A percentile compares a stretch with the other conserved stretches of the same genome.
Conservation (phyloP, 129 eudicot genomes). For the Oenanthe sinensis region DNA sequence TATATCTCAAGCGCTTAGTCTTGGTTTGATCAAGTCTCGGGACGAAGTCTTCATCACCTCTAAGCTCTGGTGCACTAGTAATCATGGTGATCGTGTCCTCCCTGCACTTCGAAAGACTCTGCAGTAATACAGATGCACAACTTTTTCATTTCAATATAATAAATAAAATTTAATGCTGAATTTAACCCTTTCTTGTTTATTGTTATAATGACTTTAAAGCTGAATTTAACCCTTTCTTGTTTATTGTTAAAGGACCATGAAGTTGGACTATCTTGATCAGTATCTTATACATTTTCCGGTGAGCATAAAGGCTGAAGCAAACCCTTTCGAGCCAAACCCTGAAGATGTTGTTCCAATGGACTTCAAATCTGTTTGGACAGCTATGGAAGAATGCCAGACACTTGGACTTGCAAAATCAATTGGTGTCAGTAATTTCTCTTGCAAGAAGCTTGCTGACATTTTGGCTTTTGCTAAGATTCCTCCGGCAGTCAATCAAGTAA, state of each 20-base stretch:
- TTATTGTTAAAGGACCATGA: not conserved
- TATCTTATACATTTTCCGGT: conserved; percentile 8
- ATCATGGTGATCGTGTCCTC: conserved; percentile 7
- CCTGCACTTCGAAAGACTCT: conserved; percentile 8
- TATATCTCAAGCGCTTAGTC: conserved; percentile 15
- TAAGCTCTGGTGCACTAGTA: conserved; percentile 5
- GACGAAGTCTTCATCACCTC: conserved; percentile 7
- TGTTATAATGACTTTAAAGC: not conserved
- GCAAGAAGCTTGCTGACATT: conserved; percentile 3
- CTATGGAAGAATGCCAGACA: conserved; percentile 10
- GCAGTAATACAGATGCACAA: not conserved
- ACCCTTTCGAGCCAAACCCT: not conserved
- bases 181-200: not conserved
- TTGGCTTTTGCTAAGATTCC: conserved; percentile 1
- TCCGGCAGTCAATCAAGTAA: conserved; percentile 11
- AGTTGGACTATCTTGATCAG: conserved; percentile 10
- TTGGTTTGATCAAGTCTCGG: conserved; percentile 11
- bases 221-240: not conserved
- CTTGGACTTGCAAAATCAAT: conserved; percentile 10
- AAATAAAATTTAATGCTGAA: not conserved
- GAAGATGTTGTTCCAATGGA: conserved; percentile 4
- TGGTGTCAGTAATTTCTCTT: conserved; percentile 10
- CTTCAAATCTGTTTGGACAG: conserved; percentile 12
- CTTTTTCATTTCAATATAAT: not conserved
- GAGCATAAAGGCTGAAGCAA: not conserved